Base-by-base conservation (phyloP, 352 stramenopile species). In the Globisporangium uncinulatum region DNA sequence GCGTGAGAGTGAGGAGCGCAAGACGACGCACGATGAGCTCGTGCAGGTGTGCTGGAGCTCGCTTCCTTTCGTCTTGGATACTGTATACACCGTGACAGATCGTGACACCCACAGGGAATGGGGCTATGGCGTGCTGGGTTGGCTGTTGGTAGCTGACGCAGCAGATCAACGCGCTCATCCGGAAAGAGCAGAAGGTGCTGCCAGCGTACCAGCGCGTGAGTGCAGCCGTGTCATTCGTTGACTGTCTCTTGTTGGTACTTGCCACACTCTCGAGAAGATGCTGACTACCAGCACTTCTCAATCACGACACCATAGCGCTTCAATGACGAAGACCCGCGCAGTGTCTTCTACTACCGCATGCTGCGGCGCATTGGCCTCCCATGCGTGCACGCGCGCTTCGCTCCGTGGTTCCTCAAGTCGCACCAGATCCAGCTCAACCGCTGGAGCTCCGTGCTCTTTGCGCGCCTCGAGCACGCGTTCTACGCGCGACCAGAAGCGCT, bases 351-450 rank as follows among this genome's bases (percentile, higher is more conserved):
- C 63, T 88, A 87, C 56, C 69, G 71, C 55, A 91, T 91, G 80
- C 73, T 91, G 39, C 80, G 78, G 7, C 80, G 80, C 36, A 69
- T 87, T 6, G 80, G 80, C 3, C 65, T 91, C 6, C 80, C 78
- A 3, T 76, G 87, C 56, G 65, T 88, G 11, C 80, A 91, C 71
- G 78, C 80, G 43, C 80, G 76, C 17, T 91, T 86, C 46, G 80
- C 78, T 31, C 80, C 80, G 34, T 91, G 78, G 80, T 91, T 91
- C 54, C 67, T 89, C 59, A 89, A 91, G 65, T 86, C 80, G 11
- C 71, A 87, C 43, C 73, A 87, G 56, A 73, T 91, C 60, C 59
- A 73, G 46, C 66, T 91, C n/a, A 84, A 74, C 32, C 77, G 79
- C 14, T 87, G 77, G 73, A 88, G 78, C 53, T 64, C 78, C 24